Evolutionary conservation across 768 basidiomycete species (phyloP).

Genomic region (Tricholoma sp.): DNA sequence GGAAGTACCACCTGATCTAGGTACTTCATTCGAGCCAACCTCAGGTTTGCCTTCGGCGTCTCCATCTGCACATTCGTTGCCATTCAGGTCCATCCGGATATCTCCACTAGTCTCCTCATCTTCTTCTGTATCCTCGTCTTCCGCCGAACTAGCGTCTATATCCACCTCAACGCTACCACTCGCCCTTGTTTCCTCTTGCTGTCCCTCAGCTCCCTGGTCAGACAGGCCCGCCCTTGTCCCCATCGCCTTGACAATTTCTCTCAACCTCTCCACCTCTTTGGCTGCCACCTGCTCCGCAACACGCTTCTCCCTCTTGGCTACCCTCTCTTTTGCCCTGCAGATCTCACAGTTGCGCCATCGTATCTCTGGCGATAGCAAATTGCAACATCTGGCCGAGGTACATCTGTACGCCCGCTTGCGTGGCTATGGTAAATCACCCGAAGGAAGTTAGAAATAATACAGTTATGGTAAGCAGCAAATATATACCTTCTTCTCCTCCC

Average conservation of each 20-base stretch:
- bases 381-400: constrained; percentile 35
- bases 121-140: not conserved
- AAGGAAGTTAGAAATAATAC: not conserved
- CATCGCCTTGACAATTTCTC: constrained; percentile 7
- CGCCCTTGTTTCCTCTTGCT: not conserved
- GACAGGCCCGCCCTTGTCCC: not conserved
- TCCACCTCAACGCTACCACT: not conserved
- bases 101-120: not conserved
- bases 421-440: not conserved
- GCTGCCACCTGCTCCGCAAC: not conserved
- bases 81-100: not conserved
- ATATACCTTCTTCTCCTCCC: constrained; percentile 8
- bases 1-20: not conserved
- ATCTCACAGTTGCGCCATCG: constrained; percentile 47
- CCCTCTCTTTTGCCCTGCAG: constrained; percentile 35
- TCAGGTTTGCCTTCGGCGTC: not conserved
- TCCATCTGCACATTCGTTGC: not conserved
- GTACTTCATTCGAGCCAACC: not conserved
- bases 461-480: not conserved
- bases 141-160: not conserved
- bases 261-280: constrained; percentile 6
- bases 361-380: constrained; percentile 34
- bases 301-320: constrained; percentile 19
- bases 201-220: not conserved
- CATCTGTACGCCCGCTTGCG: constrained; percentile 26